Evolutionary conservation across 163 green algal species (phyloP), one percentile per base, ranked within the genome.

Genomic region (Chlamydomonas reinhardtii): DNA sequence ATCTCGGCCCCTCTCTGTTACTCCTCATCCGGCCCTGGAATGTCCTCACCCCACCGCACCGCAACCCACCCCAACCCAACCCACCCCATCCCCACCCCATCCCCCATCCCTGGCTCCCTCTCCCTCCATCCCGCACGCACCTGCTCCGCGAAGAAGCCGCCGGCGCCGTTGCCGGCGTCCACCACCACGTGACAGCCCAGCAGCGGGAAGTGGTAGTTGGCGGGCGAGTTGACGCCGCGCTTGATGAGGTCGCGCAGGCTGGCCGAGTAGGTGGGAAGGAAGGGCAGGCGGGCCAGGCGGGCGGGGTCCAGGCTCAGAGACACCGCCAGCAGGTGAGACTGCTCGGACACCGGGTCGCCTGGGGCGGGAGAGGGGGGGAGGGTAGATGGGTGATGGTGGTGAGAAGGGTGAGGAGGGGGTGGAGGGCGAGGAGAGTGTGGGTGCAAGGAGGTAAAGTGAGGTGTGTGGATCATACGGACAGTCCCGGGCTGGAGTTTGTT

Each of bases 81-180:
- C n/a, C n/a, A n/a, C 43, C 43, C 8, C 43, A 6, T 54, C 43
- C 43, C 43, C 43, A 54, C 43, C 43, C 43, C 43, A 48, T 48
- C 8, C 8, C 39, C 39, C 39, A 48, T 48, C 39, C 39, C 25
- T 82, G 16, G 22, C 6, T 19, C 39, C 31, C 48, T 29, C 4
- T 70, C 48, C 48, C 32, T 17, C 4, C 37, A 37, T 22, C 72
- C 29, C 16, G 17, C 32, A 32, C 83, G 39, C 61, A 94, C 93
- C 87, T 95, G 62, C 2, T 92, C 93, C 0, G 96, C 96, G 74
- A 99, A 97, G 92, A 98, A 99, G 35, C 95, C 97, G 64, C 97
- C 97, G 54, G 88, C 87, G 19, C 97, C 97, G 84, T 99, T 99
- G 83, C 97, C 96, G 22, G 96, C 95, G 91, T 99, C 96, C 69